A percentile compares a stretch with the other conserved stretches of the same genome.
Evolutionary conservation across 306 rosid species (phyloP).

Genomic region (barrel medic (Medicago truncatula)): DNA sequence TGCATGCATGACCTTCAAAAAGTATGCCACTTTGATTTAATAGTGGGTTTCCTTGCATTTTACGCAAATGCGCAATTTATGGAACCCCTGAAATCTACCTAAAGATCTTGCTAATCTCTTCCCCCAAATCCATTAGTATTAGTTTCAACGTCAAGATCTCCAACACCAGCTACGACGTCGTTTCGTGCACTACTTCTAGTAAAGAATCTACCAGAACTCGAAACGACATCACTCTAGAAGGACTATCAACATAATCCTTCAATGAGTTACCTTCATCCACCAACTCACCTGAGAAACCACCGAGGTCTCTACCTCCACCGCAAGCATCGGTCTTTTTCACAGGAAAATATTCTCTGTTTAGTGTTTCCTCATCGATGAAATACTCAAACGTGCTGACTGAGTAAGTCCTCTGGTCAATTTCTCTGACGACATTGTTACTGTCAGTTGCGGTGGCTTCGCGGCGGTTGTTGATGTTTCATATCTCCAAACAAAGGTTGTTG

Average conservation of each 20-base stretch:
- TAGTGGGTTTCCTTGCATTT: no score
- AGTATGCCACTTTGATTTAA: no score
- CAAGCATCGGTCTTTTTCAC: no score
- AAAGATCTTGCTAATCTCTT: slow-evolving; percentile 76
- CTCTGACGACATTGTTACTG: slow-evolving; percentile 8
- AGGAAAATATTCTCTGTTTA: slow-evolving; percentile 47
- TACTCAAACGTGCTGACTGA: slow-evolving; percentile 45
- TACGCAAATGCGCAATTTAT: no score
- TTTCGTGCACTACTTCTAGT: slow-evolving; percentile 74
- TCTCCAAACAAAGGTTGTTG: slow-evolving; percentile 63
- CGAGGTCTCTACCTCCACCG: background rate
- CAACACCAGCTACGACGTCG: slow-evolving; percentile 43
- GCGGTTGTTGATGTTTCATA: slow-evolving; percentile 60
- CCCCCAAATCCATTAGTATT: slow-evolving; percentile 55
- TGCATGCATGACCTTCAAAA: no score
- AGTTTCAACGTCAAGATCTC: slow-evolving; percentile 63
- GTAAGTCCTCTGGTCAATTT: slow-evolving; percentile 46
- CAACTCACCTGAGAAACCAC: slow-evolving; percentile 37
- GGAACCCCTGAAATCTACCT: no score
- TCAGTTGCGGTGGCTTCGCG: slow-evolving; percentile 29
- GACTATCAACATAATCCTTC: no score
- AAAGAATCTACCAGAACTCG: slow-evolving; percentile 79
- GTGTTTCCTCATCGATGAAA: slow-evolving; percentile 58
- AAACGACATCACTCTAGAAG: slow-evolving; percentile 62
- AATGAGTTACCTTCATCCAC: no score